Evolutionary conservation across 2,329 filamentous ascomycete genomes (phyloP), one percentile per base, ranked within the genome.

Genomic region (Phaeomoniella chlamydospora): DNA sequence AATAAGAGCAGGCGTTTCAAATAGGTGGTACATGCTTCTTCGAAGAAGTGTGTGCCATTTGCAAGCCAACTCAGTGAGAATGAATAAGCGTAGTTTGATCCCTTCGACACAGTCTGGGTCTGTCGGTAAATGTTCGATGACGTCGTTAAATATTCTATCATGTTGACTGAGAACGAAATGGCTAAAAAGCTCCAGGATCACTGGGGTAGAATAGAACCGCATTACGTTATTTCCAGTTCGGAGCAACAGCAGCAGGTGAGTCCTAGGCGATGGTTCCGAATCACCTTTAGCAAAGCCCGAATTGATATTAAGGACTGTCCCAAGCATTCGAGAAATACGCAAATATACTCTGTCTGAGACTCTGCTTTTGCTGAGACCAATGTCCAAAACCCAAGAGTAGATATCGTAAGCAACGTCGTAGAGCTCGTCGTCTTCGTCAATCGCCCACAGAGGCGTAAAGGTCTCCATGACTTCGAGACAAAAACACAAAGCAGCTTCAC

Each of bases 11-110:
- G 87, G 82, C 0, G 80, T 85, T 54, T 96, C 90, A 47, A 96
- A 94, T 15, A 96, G 86, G 54, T 90, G 81, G 53, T 94, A 98
- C 13, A 93, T 81, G 44, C 85, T 86, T 43, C 81, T 76, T 35
- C 87, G 78, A 31, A 94, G 67, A 14, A 96, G 66, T 1, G 87
- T 93, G 40, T 85, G 77, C 83, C 88, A 96, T 35, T 67, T 62
- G 18, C 84, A 82, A 15, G 82, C 90, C 39, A 98, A 62, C 37
- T 76, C 75, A 1, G 80, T 74, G 9, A 96, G 62, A 5, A 84
- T 73, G 42, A 82, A 72, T 2, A 96, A 61, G 4, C 90, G 77
- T 43, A 93, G 72, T 1, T 85, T 83, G 45, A 96, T 88, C 0
- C 86, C 88, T 55, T 94, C 87, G 10, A 68, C 59, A 55, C 77